Conservation (phyloP, 2,329 filamentous ascomycete species). For the Bretziella fagacearum region DNA sequence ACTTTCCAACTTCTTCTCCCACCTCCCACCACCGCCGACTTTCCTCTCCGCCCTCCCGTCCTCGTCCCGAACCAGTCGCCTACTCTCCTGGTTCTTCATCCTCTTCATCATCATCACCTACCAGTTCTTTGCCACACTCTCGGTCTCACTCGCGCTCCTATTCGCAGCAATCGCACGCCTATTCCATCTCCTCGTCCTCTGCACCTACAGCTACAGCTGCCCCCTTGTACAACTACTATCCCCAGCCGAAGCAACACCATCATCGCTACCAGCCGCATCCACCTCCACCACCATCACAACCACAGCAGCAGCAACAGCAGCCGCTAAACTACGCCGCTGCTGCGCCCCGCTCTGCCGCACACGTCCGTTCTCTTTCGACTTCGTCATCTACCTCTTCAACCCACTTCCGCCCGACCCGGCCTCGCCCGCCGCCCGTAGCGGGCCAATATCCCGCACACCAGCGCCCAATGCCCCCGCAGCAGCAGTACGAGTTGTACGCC, state of each 20-base stretch:
- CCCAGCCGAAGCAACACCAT: background rate
- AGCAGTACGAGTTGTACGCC: conserved; percentile 6
- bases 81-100: background rate
- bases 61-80: background rate
- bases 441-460: conserved; percentile 12
- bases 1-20: conserved; percentile 7
- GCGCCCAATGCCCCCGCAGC: conserved; percentile 4
- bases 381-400: conserved; percentile 33
- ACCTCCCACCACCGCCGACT: conserved; percentile 3
- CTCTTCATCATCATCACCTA: background rate
- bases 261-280: conserved; percentile 1
- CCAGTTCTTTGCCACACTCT: background rate
- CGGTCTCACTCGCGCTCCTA: background rate
- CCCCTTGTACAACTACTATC: background rate
- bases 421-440: conserved; percentile 8
- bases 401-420: conserved; percentile 10
- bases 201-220: too few relatives aligned
- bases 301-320: too few relatives aligned
- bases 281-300: too few relatives aligned
- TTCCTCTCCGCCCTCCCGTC: conserved; percentile 1
- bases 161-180: background rate
- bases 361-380: conserved; percentile 35
- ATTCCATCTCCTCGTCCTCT: background rate
- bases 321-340: background rate
- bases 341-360: conserved; percentile 7